Evolutionary conservation across 441 rosid species (phyloP).

Genomic region (Pelargonium cotyledonis): DNA sequence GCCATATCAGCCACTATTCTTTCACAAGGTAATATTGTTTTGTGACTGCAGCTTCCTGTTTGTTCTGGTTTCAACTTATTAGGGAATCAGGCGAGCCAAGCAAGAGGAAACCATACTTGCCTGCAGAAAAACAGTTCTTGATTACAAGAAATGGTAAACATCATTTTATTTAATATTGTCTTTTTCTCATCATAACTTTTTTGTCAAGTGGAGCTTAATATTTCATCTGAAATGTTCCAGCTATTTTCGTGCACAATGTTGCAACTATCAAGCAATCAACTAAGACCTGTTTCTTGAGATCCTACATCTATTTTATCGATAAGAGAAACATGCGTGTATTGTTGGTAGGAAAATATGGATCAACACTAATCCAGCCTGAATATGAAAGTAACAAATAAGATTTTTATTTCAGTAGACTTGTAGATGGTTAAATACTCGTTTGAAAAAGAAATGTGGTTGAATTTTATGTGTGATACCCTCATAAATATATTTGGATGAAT

Average conservation of each 20-base stretch:
- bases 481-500: not conserved
- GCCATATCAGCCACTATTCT: not conserved
- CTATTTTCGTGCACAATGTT: not conserved
- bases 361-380: not conserved
- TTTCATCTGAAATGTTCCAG: too few relatives aligned
- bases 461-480: slow-evolving; percentile 1
- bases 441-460: not conserved
- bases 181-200: too few relatives aligned
- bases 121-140: slow-evolving; percentile 79
- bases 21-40: not conserved
- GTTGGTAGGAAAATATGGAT: not conserved
- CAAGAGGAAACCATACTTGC: slow-evolving; percentile 84
- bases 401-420: not conserved
- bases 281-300: not conserved
- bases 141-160: slow-evolving; percentile 84
- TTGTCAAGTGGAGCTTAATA: too few relatives aligned
- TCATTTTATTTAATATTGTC: not conserved
- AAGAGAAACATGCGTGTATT: not conserved
- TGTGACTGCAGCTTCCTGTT: not conserved
- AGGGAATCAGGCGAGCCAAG: slow-evolving; percentile 97
- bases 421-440: not conserved
- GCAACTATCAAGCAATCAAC: not conserved
- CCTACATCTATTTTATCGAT: too few relatives aligned
- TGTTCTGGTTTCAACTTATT: slow-evolving; percentile 3
- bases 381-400: not conserved